Evolutionary conservation across 768 basidiomycete genomes (phyloP).

Genomic region (Lactarius deliciosus): DNA sequence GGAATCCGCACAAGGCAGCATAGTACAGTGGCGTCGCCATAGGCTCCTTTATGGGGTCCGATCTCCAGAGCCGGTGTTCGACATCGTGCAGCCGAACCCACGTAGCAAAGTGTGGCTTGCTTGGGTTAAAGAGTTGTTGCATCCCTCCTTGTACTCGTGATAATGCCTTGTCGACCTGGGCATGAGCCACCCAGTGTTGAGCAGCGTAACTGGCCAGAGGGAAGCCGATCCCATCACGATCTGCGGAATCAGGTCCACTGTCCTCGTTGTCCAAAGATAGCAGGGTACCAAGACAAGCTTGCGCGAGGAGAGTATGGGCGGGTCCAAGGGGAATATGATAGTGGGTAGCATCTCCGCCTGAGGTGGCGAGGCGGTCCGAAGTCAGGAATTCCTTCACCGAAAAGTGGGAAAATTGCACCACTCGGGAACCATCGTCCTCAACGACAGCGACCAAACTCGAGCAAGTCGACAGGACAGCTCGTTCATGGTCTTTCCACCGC

Average conservation of each 20-base stretch:
- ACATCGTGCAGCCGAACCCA: not conserved
- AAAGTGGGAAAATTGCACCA: not conserved
- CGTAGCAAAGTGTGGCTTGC: not conserved
- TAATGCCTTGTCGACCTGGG: not conserved
- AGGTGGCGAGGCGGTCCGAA: not conserved
- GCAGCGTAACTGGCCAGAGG: not conserved
- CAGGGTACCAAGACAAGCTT: not conserved
- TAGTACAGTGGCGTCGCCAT: not conserved
- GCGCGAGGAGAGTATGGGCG: too few species aligned
- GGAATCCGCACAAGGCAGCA: too few species aligned
- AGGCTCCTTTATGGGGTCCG: not conserved
- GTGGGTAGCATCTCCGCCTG: not conserved
- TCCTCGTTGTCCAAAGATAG: not conserved
- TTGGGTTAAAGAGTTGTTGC: not conserved
- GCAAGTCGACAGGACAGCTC: not conserved
- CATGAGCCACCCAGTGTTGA: not conserved
- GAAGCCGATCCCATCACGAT: not conserved
- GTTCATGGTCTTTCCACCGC: not conserved
- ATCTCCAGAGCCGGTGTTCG: rapidly evolving
- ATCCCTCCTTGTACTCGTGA: not conserved
- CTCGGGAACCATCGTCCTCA: not conserved
- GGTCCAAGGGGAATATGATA: not conserved
- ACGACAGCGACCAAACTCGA: not conserved
- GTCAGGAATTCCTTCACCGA: not conserved
- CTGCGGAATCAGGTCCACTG: not conserved